A percentile compares a stretch with the other conserved stretches of the same genome.
Evolutionary conservation across 768 basidiomycete genomes (phyloP).

Genomic region (Tricholoma bakamatsutake): DNA sequence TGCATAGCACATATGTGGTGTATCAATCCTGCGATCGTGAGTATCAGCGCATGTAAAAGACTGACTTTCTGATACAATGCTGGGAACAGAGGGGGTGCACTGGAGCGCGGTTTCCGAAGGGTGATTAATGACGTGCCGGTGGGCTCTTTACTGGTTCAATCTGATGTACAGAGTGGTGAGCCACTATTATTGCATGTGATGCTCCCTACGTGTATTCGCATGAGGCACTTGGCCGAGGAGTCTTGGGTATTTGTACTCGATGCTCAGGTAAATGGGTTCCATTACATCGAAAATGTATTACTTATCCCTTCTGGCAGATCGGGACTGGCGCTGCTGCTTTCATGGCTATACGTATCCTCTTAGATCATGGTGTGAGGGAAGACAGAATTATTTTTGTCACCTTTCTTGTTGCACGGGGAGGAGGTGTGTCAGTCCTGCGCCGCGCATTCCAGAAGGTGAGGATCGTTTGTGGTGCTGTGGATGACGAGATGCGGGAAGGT

Average conservation of each 20-base stretch:
- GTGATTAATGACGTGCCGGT: constrained; percentile 83
- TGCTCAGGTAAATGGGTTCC: constrained; percentile 53
- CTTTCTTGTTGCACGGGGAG: constrained; percentile 79
- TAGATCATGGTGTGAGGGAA: constrained; percentile 88
- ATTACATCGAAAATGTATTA: neutral
- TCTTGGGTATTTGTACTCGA: constrained; percentile 87
- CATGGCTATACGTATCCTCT: constrained; percentile 90
- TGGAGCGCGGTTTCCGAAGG: constrained; percentile 86
- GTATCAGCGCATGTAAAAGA: constrained; percentile 21
- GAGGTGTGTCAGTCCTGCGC: constrained; percentile 72
- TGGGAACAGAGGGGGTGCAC: constrained; percentile 67
- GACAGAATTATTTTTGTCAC: constrained; percentile 86
- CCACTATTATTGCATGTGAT: constrained; percentile 79
- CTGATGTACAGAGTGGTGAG: constrained; percentile 79
- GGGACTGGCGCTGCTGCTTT: constrained; percentile 90
- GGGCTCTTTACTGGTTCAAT: constrained; percentile 89
- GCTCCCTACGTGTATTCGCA: constrained; percentile 71
- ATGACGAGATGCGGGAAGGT: constrained; percentile 68
- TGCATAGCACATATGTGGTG: constrained; percentile 71
- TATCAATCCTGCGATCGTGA: constrained; percentile 84
- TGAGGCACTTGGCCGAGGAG: constrained; percentile 55
- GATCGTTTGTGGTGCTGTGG: constrained; percentile 81
- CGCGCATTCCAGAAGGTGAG: constrained; percentile 81
- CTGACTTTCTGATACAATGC: constrained; percentile 3
- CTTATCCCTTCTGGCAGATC: constrained; percentile 44